Evolutionary conservation across 768 basidiomycete genomes (phyloP).

Genomic region (Holtermannia corniformis): DNA sequence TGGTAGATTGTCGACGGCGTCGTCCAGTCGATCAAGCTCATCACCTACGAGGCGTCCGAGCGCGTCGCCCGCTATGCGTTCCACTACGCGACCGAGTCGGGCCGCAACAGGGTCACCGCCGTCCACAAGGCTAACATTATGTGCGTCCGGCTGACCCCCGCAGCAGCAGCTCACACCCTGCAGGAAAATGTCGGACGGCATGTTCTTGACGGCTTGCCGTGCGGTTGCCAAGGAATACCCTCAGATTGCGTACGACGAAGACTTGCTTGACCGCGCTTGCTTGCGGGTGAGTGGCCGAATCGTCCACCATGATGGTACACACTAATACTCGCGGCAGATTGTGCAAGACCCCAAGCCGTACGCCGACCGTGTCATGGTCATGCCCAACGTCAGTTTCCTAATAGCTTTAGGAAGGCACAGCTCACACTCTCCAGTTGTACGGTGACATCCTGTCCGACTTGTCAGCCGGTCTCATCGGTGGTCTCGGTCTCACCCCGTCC

Average conservation of each 20-base stretch:
- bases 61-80: slow-evolving; percentile 98
- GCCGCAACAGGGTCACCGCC: slow-evolving; percentile 85
- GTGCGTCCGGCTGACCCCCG: slow-evolving; percentile 46
- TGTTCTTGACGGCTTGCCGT: slow-evolving; percentile 97
- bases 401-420: neutral
- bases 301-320: neutral
- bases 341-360: slow-evolving; percentile 89
- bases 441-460: slow-evolving; percentile 90
- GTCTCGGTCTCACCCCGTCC: slow-evolving; percentile 91
- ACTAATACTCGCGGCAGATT: slow-evolving; percentile 48
- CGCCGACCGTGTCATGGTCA: slow-evolving; percentile 97
- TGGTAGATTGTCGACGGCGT: slow-evolving; percentile 83
- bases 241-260: slow-evolving; percentile 86
- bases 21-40: slow-evolving; percentile 98
- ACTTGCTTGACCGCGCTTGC: slow-evolving; percentile 92
- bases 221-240: slow-evolving; percentile 95
- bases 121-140: slow-evolving; percentile 99
- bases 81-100: slow-evolving; percentile 83
- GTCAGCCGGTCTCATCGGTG: slow-evolving; percentile 97
- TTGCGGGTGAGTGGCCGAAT: slow-evolving; percentile 54
- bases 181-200: slow-evolving; percentile 99
- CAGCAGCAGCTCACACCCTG: neutral
- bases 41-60: slow-evolving; percentile 97
- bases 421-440: slow-evolving; percentile 37
- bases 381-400: slow-evolving; percentile 79